Evolutionary conservation across 768 basidiomycete genomes (phyloP).

Genomic region (Rhodotorula babjevae): DNA sequence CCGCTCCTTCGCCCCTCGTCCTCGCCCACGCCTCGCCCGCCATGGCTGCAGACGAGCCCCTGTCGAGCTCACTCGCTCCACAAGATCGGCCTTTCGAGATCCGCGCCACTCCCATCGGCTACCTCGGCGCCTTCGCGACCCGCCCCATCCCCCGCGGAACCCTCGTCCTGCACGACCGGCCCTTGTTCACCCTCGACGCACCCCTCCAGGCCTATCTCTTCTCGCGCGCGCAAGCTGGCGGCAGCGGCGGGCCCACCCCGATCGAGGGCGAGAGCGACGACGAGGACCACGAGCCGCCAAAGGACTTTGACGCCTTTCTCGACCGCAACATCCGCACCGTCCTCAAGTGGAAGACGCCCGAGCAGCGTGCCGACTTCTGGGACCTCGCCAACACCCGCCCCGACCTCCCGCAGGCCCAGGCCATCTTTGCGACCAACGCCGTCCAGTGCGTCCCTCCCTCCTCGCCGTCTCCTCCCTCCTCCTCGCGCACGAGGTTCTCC

Average conservation of each 20-base stretch:
- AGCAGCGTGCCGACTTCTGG: slow-evolving; percentile 25
- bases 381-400: slow-evolving; percentile 23
- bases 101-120: slow-evolving; percentile 13
- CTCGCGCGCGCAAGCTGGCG: slow-evolving; percentile 7
- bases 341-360: slow-evolving; percentile 18
- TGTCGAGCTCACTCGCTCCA: not conserved
- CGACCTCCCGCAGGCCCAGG: slow-evolving; percentile 19
- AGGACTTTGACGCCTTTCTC: slow-evolving; percentile 31
- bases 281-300: slow-evolving; percentile 16
- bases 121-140: slow-evolving; percentile 25
- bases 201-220: slow-evolving; percentile 37
- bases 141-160: not conserved
- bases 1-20: not conserved
- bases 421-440: slow-evolving; percentile 35
- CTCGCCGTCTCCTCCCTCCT: not conserved
- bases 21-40: not conserved
- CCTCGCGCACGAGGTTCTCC: not conserved
- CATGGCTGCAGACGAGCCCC: not conserved
- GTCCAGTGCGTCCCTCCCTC: slow-evolving; percentile 19
- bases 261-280: slow-evolving; percentile 32
- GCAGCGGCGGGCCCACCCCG: slow-evolving; percentile 25
- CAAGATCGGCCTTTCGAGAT: not conserved
- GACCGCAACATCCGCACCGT: slow-evolving; percentile 19
- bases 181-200: slow-evolving; percentile 28
- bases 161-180: slow-evolving; percentile 30